Evolutionary conservation across 2,329 filamentous ascomycete species (phyloP).

Genomic region (Ophiostoma fasciatum): DNA sequence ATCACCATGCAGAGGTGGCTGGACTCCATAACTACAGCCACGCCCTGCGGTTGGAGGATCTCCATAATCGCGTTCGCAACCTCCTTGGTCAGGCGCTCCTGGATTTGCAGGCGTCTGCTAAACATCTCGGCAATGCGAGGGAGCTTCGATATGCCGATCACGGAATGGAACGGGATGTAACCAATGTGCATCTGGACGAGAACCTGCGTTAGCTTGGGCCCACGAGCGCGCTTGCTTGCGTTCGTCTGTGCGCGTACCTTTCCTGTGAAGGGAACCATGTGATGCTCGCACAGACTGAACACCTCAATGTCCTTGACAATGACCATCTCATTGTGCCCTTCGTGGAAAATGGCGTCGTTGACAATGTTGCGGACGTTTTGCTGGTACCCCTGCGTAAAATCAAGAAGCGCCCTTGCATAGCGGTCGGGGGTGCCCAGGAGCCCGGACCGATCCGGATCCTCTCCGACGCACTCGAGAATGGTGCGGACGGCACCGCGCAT

Average conservation of each 20-base stretch:
- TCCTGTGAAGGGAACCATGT: slow-evolving; percentile 89
- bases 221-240: no score
- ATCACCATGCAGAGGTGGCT: slow-evolving; percentile 98
- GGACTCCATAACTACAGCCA: slow-evolving; percentile 95
- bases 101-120: slow-evolving; percentile 79
- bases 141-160: slow-evolving; percentile 90
- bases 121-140: slow-evolving; percentile 97
- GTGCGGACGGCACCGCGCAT: slow-evolving; percentile 49
- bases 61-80: slow-evolving; percentile 90
- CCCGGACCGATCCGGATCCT: slow-evolving; percentile 51
- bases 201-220: neutral
- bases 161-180: slow-evolving; percentile 82
- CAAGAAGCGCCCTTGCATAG: slow-evolving; percentile 91
- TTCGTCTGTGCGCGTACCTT: slow-evolving; percentile 51
- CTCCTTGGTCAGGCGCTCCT: slow-evolving; percentile 91
- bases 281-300: slow-evolving; percentile 90
- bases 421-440: slow-evolving; percentile 59
- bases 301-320: slow-evolving; percentile 97
- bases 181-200: slow-evolving; percentile 85
- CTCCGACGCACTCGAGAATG: slow-evolving; percentile 53
- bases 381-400: slow-evolving; percentile 94
- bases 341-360: slow-evolving; percentile 87
- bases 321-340: slow-evolving; percentile 92
- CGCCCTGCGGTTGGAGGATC: slow-evolving; percentile 82
- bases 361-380: slow-evolving; percentile 85